A percentile compares a stretch with the other conserved stretches of the same genome.
Conservation (phyloP, 2,329 filamentous ascomycete species). For the Botryotinia globosa region DNA sequence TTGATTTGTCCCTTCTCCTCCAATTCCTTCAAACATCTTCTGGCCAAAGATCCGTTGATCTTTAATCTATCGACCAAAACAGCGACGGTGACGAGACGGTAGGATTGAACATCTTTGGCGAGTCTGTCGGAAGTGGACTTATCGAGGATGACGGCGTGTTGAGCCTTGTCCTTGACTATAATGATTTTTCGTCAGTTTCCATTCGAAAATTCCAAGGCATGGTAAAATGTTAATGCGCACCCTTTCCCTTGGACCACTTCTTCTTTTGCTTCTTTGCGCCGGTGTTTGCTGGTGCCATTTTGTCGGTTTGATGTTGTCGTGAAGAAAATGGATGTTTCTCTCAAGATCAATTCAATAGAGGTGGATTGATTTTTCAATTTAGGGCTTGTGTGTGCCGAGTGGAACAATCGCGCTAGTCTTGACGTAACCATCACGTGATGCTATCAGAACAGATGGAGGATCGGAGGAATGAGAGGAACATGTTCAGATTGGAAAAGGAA, state of each 20-base stretch:
- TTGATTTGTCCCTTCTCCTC: constrained; percentile 99
- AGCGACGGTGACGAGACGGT: constrained; percentile 98
- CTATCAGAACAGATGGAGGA: neutral
- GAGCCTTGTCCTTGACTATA: constrained; percentile 99
- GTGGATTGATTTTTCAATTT: constrained; percentile 21
- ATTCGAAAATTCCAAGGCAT: neutral
- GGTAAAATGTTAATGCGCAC: constrained; percentile 41
- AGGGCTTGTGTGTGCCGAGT: constrained; percentile 23
- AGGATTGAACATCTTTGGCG: constrained; percentile 99
- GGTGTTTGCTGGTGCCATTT: constrained; percentile 52
- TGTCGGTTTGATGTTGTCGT: constrained; percentile 24
- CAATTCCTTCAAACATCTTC: constrained; percentile 83
- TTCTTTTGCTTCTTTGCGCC: constrained; percentile 80
- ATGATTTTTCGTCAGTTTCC: constrained; percentile 14
- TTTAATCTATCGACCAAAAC: constrained; percentile 99
- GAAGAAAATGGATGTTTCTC: constrained; percentile 14
- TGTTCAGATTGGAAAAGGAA: neutral
- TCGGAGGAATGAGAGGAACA: neutral
- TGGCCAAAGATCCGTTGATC: constrained; percentile 98
- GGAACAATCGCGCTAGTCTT: constrained; percentile 13
- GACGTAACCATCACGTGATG: neutral
- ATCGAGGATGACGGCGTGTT: constrained; percentile 98
- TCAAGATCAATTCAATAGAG: constrained; percentile 15
- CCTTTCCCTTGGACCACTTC: constrained; percentile 61
- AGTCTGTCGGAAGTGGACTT: constrained; percentile 97